phyloP scores from a whole-genome alignment of 1,284 basidiomycete species.

The Cutaneotrichosporon cutaneum region DNA sequence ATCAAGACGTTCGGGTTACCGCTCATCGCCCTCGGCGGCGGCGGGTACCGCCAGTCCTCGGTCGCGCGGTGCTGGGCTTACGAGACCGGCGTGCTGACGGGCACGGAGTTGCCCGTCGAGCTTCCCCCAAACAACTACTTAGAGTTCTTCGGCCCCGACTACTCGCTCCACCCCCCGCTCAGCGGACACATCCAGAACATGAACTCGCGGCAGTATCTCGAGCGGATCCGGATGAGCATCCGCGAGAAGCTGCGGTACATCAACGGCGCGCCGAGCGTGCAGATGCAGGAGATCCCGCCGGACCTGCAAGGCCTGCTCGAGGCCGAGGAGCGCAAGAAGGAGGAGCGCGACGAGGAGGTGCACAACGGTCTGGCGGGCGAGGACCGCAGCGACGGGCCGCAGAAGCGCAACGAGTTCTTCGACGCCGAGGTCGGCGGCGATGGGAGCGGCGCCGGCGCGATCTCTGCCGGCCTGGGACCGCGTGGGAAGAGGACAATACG shows the following conservation, averaged over 20 bases:
- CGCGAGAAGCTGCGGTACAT: conserved; percentile 90
- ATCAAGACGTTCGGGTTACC: conserved; percentile 90
- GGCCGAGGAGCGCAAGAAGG: conserved; percentile 68
- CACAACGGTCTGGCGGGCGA: conserved; percentile 28
- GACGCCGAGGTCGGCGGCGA: conserved; percentile 24
- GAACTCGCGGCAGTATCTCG: conserved; percentile 77
- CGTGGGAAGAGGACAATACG: conserved; percentile 27
- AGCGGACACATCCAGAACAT: conserved; percentile 89
- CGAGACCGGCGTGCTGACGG: conserved; percentile 91
- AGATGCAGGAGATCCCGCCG: conserved; percentile 94
- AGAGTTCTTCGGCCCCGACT: conserved; percentile 87
- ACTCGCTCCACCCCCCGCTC: conserved; percentile 88
- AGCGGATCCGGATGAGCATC: conserved; percentile 79
- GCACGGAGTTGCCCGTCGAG: conserved; percentile 76
- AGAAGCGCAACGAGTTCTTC: conserved; percentile 27
- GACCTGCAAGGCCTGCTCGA: conserved; percentile 77
- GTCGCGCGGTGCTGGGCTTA: conserved; percentile 99
- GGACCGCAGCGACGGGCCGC: conserved; percentile 20
- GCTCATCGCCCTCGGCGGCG: conserved; percentile 86
- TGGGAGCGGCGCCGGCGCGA: conserved; percentile 15
- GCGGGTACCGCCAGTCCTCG: conserved; percentile 80
- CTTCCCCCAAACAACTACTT: conserved; percentile 89
- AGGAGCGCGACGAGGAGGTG: conserved; percentile 69
- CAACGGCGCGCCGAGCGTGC: conserved; percentile 91
- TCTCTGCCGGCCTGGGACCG: background rate